Conservation (phyloP, 306 rosid species). For the Trifolium subterraneum region DNA sequence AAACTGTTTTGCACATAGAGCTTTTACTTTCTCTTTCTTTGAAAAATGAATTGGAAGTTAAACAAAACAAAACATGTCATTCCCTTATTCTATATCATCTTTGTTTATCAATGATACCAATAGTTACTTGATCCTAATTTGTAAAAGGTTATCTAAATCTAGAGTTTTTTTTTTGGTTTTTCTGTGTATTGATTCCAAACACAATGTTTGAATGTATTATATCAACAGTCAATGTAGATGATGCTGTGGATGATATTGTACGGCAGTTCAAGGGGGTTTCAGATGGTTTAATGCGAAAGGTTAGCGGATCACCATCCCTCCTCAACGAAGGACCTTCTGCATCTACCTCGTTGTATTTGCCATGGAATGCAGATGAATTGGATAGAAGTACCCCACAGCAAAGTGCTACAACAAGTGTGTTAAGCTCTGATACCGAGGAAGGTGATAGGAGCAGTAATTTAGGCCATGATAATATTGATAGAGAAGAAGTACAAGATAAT, state of each 20-base stretch:
- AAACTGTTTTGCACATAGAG: slow-evolving; percentile 28
- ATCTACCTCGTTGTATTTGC: slow-evolving; percentile 42
- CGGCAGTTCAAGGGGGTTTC: slow-evolving; percentile 96
- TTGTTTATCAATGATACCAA: slow-evolving; percentile 11
- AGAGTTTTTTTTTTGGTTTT: background rate
- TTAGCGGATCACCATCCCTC: slow-evolving; percentile 62
- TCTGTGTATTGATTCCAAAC: slow-evolving; percentile 24
- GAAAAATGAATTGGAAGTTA: slow-evolving; percentile 16
- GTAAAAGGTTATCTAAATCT: slow-evolving; percentile 2
- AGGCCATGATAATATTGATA: slow-evolving; percentile 47
- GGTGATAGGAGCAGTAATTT: slow-evolving; percentile 49
- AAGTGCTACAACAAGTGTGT: slow-evolving; percentile 56
- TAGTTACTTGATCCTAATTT: slow-evolving; percentile 2
- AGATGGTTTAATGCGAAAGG: slow-evolving; percentile 80
- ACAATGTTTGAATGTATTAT: slow-evolving; percentile 22
- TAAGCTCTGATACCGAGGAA: slow-evolving; percentile 75
- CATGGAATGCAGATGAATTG: slow-evolving; percentile 67
- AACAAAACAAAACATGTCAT: slow-evolving; percentile 18
- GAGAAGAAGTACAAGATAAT: slow-evolving; percentile 46
- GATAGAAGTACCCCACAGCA: slow-evolving; percentile 51
- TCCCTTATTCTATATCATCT: slow-evolving; percentile 1
- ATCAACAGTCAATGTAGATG: slow-evolving; percentile 85
- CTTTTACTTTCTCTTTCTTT: slow-evolving; percentile 29
- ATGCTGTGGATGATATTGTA: slow-evolving; percentile 93
- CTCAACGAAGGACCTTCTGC: slow-evolving; percentile 56